A percentile compares a stretch with the other conserved stretches of the same genome.
Evolutionary conservation across 2,329 filamentous ascomycete species (phyloP).

Genomic region (Cercospora berteroae): DNA sequence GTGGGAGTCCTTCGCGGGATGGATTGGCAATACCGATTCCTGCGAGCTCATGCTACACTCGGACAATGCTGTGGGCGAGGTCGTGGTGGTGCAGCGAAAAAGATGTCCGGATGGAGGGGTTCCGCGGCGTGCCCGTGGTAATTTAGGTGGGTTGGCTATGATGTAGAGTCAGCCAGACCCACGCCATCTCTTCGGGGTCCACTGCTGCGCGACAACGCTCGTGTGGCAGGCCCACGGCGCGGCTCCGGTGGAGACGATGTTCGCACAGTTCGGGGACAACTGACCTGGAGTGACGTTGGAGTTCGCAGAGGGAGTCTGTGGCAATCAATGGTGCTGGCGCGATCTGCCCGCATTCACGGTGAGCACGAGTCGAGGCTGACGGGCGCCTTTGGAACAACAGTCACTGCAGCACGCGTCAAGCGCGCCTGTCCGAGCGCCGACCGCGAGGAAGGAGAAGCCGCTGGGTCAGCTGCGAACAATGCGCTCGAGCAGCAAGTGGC

Average conservation of each 20-base stretch:
- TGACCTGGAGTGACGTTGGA: constrained; percentile 8
- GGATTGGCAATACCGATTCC: constrained; percentile 32
- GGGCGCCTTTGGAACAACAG: neutral
- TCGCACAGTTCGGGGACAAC: too few relatives aligned
- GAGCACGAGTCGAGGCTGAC: neutral
- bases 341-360: neutral
- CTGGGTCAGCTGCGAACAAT: neutral
- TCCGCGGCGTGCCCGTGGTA: neutral
- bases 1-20: constrained; percentile 18
- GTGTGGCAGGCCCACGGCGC: neutral
- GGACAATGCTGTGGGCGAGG: neutral
- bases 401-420: neutral
- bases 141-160: constrained; percentile 7
- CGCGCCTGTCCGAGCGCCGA: neutral
- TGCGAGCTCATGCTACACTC: constrained; percentile 38
- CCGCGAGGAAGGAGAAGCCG: neutral
- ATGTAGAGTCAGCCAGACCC: constrained; percentile 8
- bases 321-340: neutral
- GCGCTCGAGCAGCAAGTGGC: neutral
- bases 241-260: neutral
- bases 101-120: neutral
- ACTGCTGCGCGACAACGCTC: neutral
- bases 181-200: constrained; percentile 3
- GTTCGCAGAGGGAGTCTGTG: neutral
- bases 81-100: neutral